A percentile compares a stretch with the other conserved stretches of the same genome.
phyloP scores from a whole-genome alignment of 257 asterid species.

The Fraxinus excelsior region DNA sequence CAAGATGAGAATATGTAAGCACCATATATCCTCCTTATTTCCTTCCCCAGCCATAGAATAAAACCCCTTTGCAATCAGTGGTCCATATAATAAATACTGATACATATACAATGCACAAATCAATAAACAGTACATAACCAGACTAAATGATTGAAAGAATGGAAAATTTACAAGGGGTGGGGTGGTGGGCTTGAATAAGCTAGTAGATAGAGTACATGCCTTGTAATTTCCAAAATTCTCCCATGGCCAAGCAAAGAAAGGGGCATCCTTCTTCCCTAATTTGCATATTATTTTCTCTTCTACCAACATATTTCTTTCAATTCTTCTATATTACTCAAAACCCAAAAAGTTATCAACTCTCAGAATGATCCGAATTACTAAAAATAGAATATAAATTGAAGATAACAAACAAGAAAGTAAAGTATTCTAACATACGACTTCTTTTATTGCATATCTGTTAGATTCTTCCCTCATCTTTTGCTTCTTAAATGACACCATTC shows the following conservation, averaged over 20 bases:
- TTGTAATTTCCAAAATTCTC: conserved; percentile 60
- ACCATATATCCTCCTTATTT: conserved; percentile 47
- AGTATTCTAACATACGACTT: not conserved
- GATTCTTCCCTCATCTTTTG: conserved; percentile 2
- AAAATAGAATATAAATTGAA: not conserved
- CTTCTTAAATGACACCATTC: conserved; percentile 11
- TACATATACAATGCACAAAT: conserved; percentile 2
- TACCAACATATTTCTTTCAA: conserved; percentile 27
- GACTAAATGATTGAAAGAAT: conserved; percentile 1
- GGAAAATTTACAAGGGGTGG: not conserved
- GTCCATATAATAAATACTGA: conserved; percentile 72
- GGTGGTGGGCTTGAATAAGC: not conserved
- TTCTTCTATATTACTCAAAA: not conserved
- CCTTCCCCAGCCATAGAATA: conserved; percentile 45
- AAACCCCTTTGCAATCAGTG: conserved; percentile 62
- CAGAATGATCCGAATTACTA: not conserved
- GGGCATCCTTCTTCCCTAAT: conserved; percentile 41
- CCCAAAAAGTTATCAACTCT: not conserved
- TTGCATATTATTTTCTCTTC: conserved; percentile 28
- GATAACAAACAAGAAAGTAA: not conserved
- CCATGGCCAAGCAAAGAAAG: conserved; percentile 94
- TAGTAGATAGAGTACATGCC: conserved; percentile 38
- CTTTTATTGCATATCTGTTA: not conserved
- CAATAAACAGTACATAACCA: conserved; percentile 19
- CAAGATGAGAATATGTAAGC: conserved; percentile 68